Conservation (phyloP, 495 filamentous ascomycete genomes). For the Aspergillus sparsus region DNA sequence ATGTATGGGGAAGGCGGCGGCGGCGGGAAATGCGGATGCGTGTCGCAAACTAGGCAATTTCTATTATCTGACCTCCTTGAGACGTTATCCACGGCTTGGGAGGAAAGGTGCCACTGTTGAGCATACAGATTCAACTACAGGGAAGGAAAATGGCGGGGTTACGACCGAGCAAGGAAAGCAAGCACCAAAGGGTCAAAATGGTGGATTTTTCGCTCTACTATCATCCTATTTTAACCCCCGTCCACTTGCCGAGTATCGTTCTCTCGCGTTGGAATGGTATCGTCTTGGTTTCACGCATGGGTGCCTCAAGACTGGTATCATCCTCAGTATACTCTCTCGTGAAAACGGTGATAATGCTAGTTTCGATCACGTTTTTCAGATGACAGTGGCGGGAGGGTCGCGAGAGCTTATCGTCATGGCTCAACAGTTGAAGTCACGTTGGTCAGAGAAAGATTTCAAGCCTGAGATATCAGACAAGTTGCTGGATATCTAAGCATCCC, state of each 20-base stretch:
- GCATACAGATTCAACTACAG: too few relatives aligned
- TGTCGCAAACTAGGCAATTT: slow-evolving; percentile 41
- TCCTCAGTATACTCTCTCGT: slow-evolving; percentile 28
- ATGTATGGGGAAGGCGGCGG: slow-evolving; percentile 39
- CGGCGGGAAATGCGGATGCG: slow-evolving; percentile 28
- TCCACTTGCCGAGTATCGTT: slow-evolving; percentile 27
- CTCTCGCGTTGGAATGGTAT: slow-evolving; percentile 39
- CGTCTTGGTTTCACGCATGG: slow-evolving; percentile 21
- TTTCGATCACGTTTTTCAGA: background rate
- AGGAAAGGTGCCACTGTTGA: slow-evolving; percentile 2
- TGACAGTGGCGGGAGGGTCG: background rate
- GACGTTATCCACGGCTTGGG: slow-evolving; percentile 30
- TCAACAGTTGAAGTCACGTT: slow-evolving; percentile 21
- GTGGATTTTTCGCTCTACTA: background rate
- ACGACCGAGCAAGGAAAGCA: background rate
- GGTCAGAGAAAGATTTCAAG: slow-evolving; percentile 27
- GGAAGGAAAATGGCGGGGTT: too few relatives aligned
- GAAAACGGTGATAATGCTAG: slow-evolving; percentile 23
- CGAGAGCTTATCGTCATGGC: background rate
- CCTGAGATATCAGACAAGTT: slow-evolving; percentile 25
- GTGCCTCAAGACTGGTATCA: slow-evolving; percentile 20
- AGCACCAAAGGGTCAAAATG: background rate
- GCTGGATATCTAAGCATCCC: slow-evolving; percentile 17
- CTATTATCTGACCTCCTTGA: slow-evolving; percentile 38
- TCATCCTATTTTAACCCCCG: slow-evolving; percentile 11